phyloP scores from a whole-genome alignment of 768 basidiomycete species.

The Auricularia auricula-judae region DNA sequence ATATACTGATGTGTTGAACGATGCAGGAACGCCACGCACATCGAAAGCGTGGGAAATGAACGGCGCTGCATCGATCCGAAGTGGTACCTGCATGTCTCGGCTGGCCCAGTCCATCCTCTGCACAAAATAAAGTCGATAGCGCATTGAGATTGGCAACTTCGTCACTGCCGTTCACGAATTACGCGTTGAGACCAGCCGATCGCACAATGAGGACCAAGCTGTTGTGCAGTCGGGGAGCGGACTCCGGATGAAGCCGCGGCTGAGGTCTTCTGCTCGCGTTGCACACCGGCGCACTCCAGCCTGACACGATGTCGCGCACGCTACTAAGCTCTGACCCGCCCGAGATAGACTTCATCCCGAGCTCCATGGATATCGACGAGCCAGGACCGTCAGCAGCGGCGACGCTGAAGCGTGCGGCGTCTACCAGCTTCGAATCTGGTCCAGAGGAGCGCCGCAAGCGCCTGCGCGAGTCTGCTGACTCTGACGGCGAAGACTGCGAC shows the following conservation, averaged over 20 bases:
- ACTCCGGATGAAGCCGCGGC: background rate
- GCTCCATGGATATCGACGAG: background rate
- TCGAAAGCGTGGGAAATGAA: too few species aligned
- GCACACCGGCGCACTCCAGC: background rate
- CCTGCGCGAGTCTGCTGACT: background rate
- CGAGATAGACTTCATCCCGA: background rate
- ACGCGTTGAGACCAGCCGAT: too few species aligned
- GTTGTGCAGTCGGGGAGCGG: background rate
- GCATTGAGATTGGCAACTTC: too few species aligned
- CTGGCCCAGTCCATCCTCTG: too few species aligned
- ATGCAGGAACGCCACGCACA: too few species aligned
- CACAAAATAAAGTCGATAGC: too few species aligned
- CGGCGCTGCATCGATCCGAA: too few species aligned
- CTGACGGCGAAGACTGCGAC: background rate
- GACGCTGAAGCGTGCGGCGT: background rate
- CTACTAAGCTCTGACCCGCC: background rate
- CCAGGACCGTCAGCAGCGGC: background rate
- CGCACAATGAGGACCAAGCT: too few species aligned
- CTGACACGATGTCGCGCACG: background rate
- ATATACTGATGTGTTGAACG: too few species aligned
- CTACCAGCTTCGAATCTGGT: background rate
- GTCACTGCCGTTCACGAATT: too few species aligned
- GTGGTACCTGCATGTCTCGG: too few species aligned
- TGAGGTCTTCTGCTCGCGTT: background rate
- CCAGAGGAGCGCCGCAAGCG: background rate